Evolutionary conservation across 306 rosid genomes (phyloP), one percentile per base, ranked within the genome.

Genomic region (Gillenia trifoliata): DNA sequence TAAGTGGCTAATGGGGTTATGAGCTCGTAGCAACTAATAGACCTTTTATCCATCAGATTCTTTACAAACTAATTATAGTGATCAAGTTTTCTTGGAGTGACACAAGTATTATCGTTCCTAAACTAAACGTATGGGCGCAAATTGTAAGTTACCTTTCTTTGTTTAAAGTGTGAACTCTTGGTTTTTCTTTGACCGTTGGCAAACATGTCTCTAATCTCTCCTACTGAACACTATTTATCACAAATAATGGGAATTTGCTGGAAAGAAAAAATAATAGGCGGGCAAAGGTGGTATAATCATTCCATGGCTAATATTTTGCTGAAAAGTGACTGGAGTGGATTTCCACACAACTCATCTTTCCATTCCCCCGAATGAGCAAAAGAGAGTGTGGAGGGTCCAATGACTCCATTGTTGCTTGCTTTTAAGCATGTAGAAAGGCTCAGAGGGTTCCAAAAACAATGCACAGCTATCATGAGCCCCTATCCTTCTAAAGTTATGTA

Each of bases 401-500:
- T 57, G 65, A 11, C 19, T 57, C 30, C 33, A 12, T 8, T 61
- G 66, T 66, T 7, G 54, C 68, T 50, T 47, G 41, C 64, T 63
- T 73, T 64, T 74, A 77, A 63, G 63, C 82, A 82, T 49, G 69
- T 78, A 38, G 64, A 77, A 74, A 79, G 64, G 62, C 20, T 45
- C 22, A 8, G 28, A 36, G 75, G 71, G 25, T 54, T 73, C 72
- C 69, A 76, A 77, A 71, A 66, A 71, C 62, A 77, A 75, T 75
- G 82, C 78, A 60, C 77, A 61, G 41, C 78, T 69, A 83, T 85
- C 75, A 87, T 85, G 77, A 87, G 60, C 75, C 75, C 74, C 41
- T 68, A 5, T 19, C 20, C 78, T 65, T 36, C 8, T 36, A 36
- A 36, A 36, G 4, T 65, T 43, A 20, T 66, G 67, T 52, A 70